Evolutionary conservation across 2,329 filamentous ascomycete genomes (phyloP), one percentile per base, ranked within the genome.

Genomic region (Fusarium pseudoanthophilum): DNA sequence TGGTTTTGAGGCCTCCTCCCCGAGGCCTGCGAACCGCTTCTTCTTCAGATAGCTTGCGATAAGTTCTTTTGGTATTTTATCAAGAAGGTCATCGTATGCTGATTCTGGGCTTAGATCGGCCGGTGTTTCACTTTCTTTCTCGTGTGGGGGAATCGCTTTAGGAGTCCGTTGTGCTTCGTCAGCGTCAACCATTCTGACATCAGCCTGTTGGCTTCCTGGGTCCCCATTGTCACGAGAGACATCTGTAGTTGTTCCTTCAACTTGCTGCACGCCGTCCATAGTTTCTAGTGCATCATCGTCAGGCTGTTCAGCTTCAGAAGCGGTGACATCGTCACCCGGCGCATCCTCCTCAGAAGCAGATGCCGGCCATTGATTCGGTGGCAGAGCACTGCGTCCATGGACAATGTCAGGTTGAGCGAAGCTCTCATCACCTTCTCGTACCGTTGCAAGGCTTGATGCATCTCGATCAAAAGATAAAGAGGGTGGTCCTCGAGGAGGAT

Each of bases 1-100:
- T 18, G 66, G 64, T 13, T 43, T 62, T 24, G 63, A 48, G 39
- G 30, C 64, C n/a, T 68, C 63, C 49, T 64, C 59, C 36, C 69
- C 66, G 32, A 26, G n/a, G 18, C 62, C 64, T 16, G 58, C 51
- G 6, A 45, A 36, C 10, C 74, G 68, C 11, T 58, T 65, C 11
- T 58, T 65, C 21, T 76, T 72, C 21, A 85, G 49, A 11, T 81
- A 78, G 21, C 71, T 79, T 34, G 82, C 76, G 6, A 85, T 77
- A 7, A 82, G 55, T 11, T 80, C 74, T 37, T 77, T 79, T 5
- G 82, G 82, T 5, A 83, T 46, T 3, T 64, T 71, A 49, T 78
- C 67, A n/a, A 81, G 72, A 34, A 74, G 52, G 30, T 75, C 64
- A 21, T 78, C 66, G 21, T 78, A n/a, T 15, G 79, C 56, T 18